phyloP scores from a whole-genome alignment of 805 yeast species.

The Metschnikowia kunwiensis region DNA sequence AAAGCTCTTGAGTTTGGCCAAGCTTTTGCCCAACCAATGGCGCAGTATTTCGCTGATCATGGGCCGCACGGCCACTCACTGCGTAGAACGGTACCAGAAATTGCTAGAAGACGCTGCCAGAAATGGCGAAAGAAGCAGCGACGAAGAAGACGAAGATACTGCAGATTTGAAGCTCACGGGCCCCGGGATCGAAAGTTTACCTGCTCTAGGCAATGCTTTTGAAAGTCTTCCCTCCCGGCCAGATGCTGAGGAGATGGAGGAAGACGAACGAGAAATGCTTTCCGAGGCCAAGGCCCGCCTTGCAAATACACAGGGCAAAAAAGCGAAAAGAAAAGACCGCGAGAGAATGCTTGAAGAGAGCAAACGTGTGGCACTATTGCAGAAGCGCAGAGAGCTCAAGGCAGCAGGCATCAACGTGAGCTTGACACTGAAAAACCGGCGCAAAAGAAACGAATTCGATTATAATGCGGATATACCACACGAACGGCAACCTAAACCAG shows the following conservation, averaged over 20 bases:
- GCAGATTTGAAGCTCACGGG: slow-evolving; percentile 44
- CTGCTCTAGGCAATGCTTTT: slow-evolving; percentile 47
- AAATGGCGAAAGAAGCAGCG: slow-evolving; percentile 26
- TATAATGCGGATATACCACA: slow-evolving; percentile 81
- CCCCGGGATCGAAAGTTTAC: slow-evolving; percentile 50
- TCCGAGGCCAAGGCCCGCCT: slow-evolving; percentile 92
- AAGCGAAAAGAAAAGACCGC: slow-evolving; percentile 85
- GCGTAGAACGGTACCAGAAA: slow-evolving; percentile 79
- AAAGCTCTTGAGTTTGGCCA: slow-evolving; percentile 60
- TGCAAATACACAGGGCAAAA: slow-evolving; percentile 90
- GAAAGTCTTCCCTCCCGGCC: slow-evolving; percentile 82
- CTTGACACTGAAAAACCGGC: slow-evolving; percentile 50
- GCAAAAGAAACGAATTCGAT: slow-evolving; percentile 62
- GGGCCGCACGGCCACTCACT: slow-evolving; percentile 82
- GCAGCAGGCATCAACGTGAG: slow-evolving; percentile 67
- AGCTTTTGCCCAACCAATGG: slow-evolving; percentile 89
- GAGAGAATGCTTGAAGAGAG: slow-evolving; percentile 82
- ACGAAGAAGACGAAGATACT: slow-evolving; percentile 20
- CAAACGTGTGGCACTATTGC: slow-evolving; percentile 68
- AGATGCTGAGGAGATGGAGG: slow-evolving; percentile 75
- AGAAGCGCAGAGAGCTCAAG: slow-evolving; percentile 76
- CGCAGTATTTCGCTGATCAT: slow-evolving; percentile 77
- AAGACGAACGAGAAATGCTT: slow-evolving; percentile 87
- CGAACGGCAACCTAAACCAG: slow-evolving; percentile 65
- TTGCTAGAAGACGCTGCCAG: slow-evolving; percentile 51